These are phyloP conservation scores for Dothistroma septosporum DNA, from an alignment of 2,329 filamentous ascomycete species.

Conservation along the genomic window DNA sequence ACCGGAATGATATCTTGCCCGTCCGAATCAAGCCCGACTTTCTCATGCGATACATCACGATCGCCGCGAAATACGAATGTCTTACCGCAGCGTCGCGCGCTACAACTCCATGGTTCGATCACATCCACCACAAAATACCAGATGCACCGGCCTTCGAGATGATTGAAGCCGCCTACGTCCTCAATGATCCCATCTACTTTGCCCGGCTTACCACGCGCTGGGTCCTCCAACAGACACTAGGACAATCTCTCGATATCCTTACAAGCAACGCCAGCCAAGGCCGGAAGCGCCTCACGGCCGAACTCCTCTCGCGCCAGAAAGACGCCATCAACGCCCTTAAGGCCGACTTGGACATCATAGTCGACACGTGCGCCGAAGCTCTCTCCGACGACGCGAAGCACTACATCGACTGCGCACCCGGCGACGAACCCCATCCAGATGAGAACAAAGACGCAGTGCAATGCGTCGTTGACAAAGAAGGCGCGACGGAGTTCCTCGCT, in stretches of 20 bases:
- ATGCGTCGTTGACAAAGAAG: constrained; percentile 27
- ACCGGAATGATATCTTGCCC: constrained; percentile 27
- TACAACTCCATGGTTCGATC: constrained; percentile 28
- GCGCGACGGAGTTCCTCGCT: constrained; percentile 22
- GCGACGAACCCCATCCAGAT: constrained; percentile 20
- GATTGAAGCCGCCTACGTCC: constrained; percentile 25
- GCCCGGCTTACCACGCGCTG: constrained; percentile 28
- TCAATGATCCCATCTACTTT: constrained; percentile 31
- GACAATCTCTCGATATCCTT: constrained; percentile 3
- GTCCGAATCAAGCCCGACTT: constrained; percentile 19
- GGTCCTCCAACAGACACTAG: constrained; percentile 15
- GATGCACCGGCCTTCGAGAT: constrained; percentile 17
- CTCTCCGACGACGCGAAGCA: constrained; percentile 25
- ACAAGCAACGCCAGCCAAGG: background rate
- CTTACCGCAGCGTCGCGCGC: constrained; percentile 23
- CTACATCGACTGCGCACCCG: constrained; percentile 29
- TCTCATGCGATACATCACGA: constrained; percentile 23
- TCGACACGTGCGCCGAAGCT: constrained; percentile 24
- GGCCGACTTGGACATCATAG: constrained; percentile 25
- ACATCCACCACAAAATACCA: constrained; percentile 21
- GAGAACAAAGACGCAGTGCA: constrained; percentile 8
- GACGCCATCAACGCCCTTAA: constrained; percentile 12
- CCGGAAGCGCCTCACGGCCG: constrained; percentile 11
- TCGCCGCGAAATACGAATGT: constrained; percentile 26
- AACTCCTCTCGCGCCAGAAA: constrained; percentile 19